Evolutionary conservation across 805 yeast species (phyloP), one percentile per base, ranked within the genome.

Genomic region (Ascoidea tarda): DNA sequence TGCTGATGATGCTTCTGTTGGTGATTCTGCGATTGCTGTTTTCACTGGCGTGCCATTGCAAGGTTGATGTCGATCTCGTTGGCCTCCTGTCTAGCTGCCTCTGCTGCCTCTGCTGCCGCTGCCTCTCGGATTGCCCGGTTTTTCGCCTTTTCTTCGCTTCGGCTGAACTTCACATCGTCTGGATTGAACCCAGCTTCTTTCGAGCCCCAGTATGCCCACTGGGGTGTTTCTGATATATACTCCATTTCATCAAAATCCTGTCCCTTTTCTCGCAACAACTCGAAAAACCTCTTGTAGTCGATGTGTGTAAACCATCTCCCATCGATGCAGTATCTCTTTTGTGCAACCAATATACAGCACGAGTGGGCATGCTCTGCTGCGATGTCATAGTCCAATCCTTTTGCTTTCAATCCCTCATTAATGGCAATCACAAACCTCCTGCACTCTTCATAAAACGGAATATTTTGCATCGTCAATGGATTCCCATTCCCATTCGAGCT

Each of bases 291-390:
- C 4, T 78, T 76, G 63, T 89, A 90, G 66, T 89, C 84, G 52
- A 89, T 89, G 64, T 89, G 96, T 1, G 97, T 89, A 65, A 79
- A 76, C 97, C 97, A 89, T 58, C 75, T 78, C 42, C 76, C 82
- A 62, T 84, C 67, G 54, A 81, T 80, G 57, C 78, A 72, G 72
- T 88, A 89, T 60, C 81, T 79, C 46, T 71, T 72, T 58, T 83
- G 84, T 0, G 95, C 96, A 59, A 90, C 78, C 58, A 89, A 71
- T 16, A 90, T 84, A 70, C 96, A 90, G 68, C 96, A 90, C 2
- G 95, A 84, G 64, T 89, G 97, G 0, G 96, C 95, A 65, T 89
- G 97, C 66, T 90, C 96, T 0, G 96, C 95, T 8, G 96, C 96
- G 54, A 89, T 72, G 49, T 81, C 95, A 62, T 90, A 89, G 32